A percentile compares a stretch with the other conserved stretches of the same genome.
phyloP scores from a whole-genome alignment of 2,329 filamentous ascomycete species.

The Ceratocystis papillata region DNA sequence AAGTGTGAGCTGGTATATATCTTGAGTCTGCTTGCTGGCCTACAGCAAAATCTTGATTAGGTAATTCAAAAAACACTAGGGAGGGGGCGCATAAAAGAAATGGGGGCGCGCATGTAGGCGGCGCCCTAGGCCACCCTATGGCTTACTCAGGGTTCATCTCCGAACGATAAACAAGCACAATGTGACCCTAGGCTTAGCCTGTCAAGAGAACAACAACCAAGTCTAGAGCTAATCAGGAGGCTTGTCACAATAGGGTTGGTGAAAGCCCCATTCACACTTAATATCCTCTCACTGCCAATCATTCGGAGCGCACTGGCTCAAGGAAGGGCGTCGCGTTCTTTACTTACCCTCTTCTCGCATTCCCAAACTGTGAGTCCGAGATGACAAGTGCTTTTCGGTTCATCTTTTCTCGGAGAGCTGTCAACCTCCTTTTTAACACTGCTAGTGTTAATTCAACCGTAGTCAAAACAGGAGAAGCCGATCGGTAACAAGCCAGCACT shows the following conservation, averaged over 20 bases:
- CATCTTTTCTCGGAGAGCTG: not conserved
- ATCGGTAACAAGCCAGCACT: no score
- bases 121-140: no score
- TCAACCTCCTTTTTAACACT: conserved; percentile 7
- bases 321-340: not conserved
- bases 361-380: no score
- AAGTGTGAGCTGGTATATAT: no score
- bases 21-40: no score
- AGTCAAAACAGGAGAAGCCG: not conserved
- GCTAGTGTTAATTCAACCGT: not conserved
- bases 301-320: not conserved
- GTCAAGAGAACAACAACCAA: not conserved
- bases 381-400: no score
- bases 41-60: no score
- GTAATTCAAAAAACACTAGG: no score
- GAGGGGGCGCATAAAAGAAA: no score
- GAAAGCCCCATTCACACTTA: not conserved
- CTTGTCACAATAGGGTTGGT: not conserved
- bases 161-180: not conserved
- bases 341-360: not conserved
- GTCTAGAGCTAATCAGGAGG: no score
- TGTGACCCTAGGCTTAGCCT: not conserved
- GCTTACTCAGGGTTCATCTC: not conserved
- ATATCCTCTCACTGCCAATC: not conserved
- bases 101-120: no score